These are phyloP conservation scores for Cutaneotrichosporon dermatis DNA, from an alignment of 1,284 basidiomycete genomes.

Conservation along the genomic window DNA sequence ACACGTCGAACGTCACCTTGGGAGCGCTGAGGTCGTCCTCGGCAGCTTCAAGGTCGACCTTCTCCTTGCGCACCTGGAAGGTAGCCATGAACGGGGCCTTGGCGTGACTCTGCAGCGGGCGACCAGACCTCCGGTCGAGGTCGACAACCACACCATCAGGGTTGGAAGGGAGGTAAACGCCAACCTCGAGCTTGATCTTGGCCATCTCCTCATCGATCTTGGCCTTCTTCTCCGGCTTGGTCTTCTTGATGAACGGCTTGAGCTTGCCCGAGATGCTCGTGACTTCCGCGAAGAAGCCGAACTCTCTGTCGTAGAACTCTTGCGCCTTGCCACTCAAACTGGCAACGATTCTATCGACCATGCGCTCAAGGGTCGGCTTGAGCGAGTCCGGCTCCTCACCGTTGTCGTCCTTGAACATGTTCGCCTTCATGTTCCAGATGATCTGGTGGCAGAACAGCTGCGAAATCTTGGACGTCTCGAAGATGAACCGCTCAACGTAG, in stretches of 20 bases:
- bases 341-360: slow-evolving; percentile 75
- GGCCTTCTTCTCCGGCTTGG: slow-evolving; percentile 95
- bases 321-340: slow-evolving; percentile 87
- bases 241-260: slow-evolving; percentile 93
- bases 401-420: slow-evolving; percentile 89
- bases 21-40: slow-evolving; percentile 45
- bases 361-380: slow-evolving; percentile 87
- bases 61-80: slow-evolving; percentile 89
- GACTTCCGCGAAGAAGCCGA: slow-evolving; percentile 92
- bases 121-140: slow-evolving; percentile 91
- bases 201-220: slow-evolving; percentile 99
- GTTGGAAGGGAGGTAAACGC: slow-evolving; percentile 96
- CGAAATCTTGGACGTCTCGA: slow-evolving; percentile 95
- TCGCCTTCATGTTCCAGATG: slow-evolving; percentile 99
- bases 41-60: slow-evolving; percentile 12
- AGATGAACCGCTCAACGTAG: slow-evolving; percentile 93
- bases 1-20: slow-evolving; percentile 75
- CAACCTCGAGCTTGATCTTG: slow-evolving; percentile 84
- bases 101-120: slow-evolving; percentile 94
- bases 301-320: slow-evolving; percentile 91
- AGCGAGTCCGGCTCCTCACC: slow-evolving; percentile 71
- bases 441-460: slow-evolving; percentile 99
- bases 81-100: slow-evolving; percentile 99
- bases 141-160: slow-evolving; percentile 95
- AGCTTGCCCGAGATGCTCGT: slow-evolving; percentile 97